Conservation (phyloP, 495 filamentous ascomycete genomes). For the Penicillium longicatenatum region DNA sequence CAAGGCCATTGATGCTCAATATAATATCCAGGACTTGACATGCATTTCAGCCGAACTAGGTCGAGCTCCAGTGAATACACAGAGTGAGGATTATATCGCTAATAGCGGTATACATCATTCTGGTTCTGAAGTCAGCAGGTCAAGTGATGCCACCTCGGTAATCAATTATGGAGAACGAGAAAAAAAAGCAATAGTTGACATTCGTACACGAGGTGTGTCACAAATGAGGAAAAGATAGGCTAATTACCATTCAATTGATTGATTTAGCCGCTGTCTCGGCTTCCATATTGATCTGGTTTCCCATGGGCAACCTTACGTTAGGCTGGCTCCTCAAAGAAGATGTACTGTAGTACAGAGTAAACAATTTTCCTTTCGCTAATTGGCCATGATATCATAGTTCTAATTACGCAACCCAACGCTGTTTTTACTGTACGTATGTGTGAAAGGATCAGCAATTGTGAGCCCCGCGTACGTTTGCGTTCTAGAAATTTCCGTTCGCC, state of each 20-base stretch:
- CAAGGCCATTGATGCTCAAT: too few species aligned
- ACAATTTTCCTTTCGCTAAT: background rate
- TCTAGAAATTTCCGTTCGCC: constrained; percentile 4
- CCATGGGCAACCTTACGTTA: too few species aligned
- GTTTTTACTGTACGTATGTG: background rate
- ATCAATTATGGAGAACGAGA: background rate
- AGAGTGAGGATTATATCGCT: too few species aligned
- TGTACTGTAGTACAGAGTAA: too few species aligned
- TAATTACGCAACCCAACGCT: background rate
- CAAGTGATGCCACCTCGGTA: too few species aligned
- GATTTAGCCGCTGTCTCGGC: background rate
- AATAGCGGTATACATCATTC: too few species aligned
- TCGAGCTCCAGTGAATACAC: too few species aligned
- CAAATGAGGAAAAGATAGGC: background rate
- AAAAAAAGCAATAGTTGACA: background rate
- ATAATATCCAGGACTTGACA: too few species aligned
- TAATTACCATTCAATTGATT: background rate
- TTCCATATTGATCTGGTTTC: background rate
- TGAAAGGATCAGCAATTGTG: background rate
- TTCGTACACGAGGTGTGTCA: background rate
- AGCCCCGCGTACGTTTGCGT: background rate
- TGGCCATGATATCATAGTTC: background rate
- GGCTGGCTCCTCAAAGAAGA: too few species aligned
- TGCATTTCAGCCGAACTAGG: too few species aligned
- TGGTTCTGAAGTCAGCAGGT: too few species aligned